Percentiles rank a stretch among this genome's conserved stretches.
Conservation (phyloP, 2,329 filamentous ascomycete genomes). For the Trichophyton verrucosum region DNA sequence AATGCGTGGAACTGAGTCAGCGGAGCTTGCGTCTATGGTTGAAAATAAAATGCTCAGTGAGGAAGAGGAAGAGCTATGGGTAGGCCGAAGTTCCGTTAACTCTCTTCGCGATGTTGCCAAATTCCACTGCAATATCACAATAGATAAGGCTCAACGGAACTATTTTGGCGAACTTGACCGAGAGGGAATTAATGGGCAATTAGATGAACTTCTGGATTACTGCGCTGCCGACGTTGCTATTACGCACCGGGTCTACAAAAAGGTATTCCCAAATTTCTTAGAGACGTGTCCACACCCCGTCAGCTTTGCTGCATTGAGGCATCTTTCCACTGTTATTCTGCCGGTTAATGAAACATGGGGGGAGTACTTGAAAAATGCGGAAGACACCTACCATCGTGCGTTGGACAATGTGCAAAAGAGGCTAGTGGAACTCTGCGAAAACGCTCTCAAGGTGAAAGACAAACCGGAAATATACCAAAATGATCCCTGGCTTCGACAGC, state of each 20-base stretch:
- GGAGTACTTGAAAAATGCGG: slow-evolving; percentile 67
- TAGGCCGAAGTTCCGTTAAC: slow-evolving; percentile 87
- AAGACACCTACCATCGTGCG: slow-evolving; percentile 68
- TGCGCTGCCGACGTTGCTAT: slow-evolving; percentile 89
- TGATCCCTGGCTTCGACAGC: slow-evolving; percentile 83
- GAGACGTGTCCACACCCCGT: slow-evolving; percentile 90
- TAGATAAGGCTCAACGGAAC: slow-evolving; percentile 80
- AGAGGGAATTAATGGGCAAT: slow-evolving; percentile 52
- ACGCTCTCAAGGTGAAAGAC: slow-evolving; percentile 62
- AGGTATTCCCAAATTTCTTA: slow-evolving; percentile 82
- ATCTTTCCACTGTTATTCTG: slow-evolving; percentile 85
- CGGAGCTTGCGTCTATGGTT: slow-evolving; percentile 59
- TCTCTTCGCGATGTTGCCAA: slow-evolving; percentile 90
- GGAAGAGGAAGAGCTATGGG: slow-evolving; percentile 91
- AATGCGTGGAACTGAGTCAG: slow-evolving; percentile 55
- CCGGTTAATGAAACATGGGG: slow-evolving; percentile 85
- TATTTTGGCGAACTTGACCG: slow-evolving; percentile 75
- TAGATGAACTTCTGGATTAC: slow-evolving; percentile 81
- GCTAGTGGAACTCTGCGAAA: slow-evolving; percentile 59
- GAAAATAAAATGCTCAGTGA: slow-evolving; percentile 55
- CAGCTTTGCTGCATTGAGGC: slow-evolving; percentile 85
- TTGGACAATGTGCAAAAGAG: slow-evolving; percentile 67
- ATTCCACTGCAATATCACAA: slow-evolving; percentile 82
- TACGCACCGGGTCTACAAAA: slow-evolving; percentile 87
- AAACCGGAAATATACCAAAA: slow-evolving; percentile 56